Evolutionary conservation across 2,329 filamentous ascomycete genomes (phyloP), one percentile per base, ranked within the genome.

Genomic region (Aspergillus sp.): DNA sequence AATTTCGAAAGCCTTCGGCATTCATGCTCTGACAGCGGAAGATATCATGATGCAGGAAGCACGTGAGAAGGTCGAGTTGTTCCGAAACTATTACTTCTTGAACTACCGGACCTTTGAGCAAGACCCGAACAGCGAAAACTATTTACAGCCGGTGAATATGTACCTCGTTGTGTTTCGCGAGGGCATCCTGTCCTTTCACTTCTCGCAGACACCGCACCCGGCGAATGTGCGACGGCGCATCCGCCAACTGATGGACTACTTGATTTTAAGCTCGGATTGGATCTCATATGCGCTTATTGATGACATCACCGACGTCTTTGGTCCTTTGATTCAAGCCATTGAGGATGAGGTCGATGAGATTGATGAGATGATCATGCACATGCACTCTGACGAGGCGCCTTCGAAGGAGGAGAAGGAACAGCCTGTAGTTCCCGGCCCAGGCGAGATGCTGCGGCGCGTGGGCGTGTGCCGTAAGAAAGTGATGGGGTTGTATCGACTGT

Each of bases 91-190:
- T 80, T 99, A 99, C 77, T 97, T 99, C 72, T 92, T 99, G 79
- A 98, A 97, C 76, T 99, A 99, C 77, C 91, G 95, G 17, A 96
- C 93, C 0, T 99, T 99, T 73, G 95, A 99, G 74, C 95, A 98
- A 76, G 95, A 99, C 73, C 87, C 88, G 63, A 90, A 89, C 69
- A 96, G 89, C 74, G 91, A 95, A 60, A 89, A 96, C 72, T 97
- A 96, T 74, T 84, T 99, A 50, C 92, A 98, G 70, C 94, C 95
- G 0, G 91, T 99, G 72, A 97, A 98, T 77, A 92, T 99, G 85
- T 99, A 98, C 72, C 91, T 97, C 41, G 90, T 98, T 8, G 95
- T 99, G 9, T 99, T 99, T 82, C 88, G 93, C 13, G 93, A 98
- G 75, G 95, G 95, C 25, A 91, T 99, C 8, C 86, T 99, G 65